A percentile compares a stretch with the other conserved stretches of the same genome.
These are phyloP conservation scores for Kingdonia uniflora DNA, from an alignment of 164 flowering plant genomes.

Conservation along the genomic window DNA sequence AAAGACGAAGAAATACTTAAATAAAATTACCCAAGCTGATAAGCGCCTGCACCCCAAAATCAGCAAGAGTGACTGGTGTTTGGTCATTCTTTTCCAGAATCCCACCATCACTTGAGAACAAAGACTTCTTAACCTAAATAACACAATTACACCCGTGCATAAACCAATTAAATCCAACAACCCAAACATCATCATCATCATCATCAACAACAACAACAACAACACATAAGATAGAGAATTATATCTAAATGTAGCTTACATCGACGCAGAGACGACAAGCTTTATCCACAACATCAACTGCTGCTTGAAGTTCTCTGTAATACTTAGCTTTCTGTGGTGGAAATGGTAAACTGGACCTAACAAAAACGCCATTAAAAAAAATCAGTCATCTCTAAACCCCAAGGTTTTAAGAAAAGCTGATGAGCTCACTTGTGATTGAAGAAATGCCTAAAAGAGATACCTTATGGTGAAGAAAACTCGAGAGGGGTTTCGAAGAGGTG, in stretches of 20 bases:
- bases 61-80: constrained; percentile 85
- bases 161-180: constrained; percentile 3
- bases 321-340: constrained; percentile 48
- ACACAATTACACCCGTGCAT: neutral
- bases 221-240: neutral
- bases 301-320: constrained; percentile 68
- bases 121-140: constrained; percentile 51
- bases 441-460: constrained; percentile 2
- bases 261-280: constrained; percentile 85
- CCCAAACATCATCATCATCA: too few relatives aligned
- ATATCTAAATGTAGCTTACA: constrained; percentile 19
- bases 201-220: too few relatives aligned
- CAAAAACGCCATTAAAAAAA: too few relatives aligned
- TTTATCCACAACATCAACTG: constrained; percentile 64
- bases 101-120: constrained; percentile 43
- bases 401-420: neutral
- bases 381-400: constrained; percentile 6
- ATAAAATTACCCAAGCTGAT: constrained; percentile 62
- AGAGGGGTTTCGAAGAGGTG: neutral
- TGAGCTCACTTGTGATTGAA: neutral
- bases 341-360: constrained; percentile 53
- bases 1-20: neutral
- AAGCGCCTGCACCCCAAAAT: constrained; percentile 89
- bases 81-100: constrained; percentile 67
- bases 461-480: constrained; percentile 9